phyloP scores from a whole-genome alignment of 2,329 filamentous ascomycete species.

The Calonectria hawksworthii region DNA sequence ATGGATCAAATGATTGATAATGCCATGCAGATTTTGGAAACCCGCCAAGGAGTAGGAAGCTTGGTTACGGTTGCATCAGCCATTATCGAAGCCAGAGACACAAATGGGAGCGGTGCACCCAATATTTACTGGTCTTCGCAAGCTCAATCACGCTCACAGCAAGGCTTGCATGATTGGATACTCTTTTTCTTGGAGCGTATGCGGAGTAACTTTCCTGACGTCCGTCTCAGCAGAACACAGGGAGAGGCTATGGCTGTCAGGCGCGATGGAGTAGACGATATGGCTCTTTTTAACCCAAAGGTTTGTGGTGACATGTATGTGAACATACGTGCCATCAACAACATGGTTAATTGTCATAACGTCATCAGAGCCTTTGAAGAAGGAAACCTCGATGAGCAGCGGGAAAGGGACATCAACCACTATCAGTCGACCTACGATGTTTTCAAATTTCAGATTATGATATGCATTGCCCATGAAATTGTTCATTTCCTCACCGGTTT shows the following conservation, averaged over 20 bases:
- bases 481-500: not conserved
- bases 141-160: not conserved
- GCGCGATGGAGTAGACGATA: not conserved
- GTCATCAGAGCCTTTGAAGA: not conserved
- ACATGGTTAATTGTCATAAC: not conserved
- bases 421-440: not conserved
- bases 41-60: not conserved
- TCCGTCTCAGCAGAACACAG: not conserved
- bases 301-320: not conserved
- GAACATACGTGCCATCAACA: not conserved
- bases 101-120: not conserved
- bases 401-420: not conserved
- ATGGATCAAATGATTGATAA: not conserved
- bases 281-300: not conserved
- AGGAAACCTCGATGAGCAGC: not conserved
- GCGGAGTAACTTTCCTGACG: not conserved
- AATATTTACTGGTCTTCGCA: not conserved
- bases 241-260: not conserved
- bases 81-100: not conserved
- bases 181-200: not conserved
- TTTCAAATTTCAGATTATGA: not conserved
- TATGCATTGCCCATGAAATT: not conserved
- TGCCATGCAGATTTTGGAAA: not conserved
- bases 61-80: not conserved
- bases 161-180: not conserved